phyloP scores from a whole-genome alignment of 345 rosid genomes.

The Tarenaya hassleriana region DNA sequence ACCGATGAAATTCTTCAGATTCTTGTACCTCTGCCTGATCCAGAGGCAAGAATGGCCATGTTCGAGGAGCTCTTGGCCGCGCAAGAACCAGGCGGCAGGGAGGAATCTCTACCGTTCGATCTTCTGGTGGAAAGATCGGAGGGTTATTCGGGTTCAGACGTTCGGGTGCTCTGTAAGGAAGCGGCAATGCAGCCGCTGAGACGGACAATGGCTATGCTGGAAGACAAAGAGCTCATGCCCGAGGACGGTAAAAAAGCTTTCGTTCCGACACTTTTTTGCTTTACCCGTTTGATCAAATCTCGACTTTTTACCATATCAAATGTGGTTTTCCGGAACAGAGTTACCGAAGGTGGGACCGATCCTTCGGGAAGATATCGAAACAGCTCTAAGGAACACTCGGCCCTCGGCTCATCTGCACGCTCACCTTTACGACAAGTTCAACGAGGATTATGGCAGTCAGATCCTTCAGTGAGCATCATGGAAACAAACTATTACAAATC shows the following conservation, averaged over 20 bases:
- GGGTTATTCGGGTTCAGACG: slow-evolving; percentile 94
- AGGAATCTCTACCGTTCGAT: slow-evolving; percentile 68
- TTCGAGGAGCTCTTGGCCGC: slow-evolving; percentile 80
- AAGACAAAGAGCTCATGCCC: slow-evolving; percentile 55
- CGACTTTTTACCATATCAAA: slow-evolving; percentile 3
- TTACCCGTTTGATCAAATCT: neutral
- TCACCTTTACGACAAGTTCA: slow-evolving; percentile 80
- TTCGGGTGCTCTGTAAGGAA: slow-evolving; percentile 84
- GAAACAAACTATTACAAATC: neutral
- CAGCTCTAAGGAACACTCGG: slow-evolving; percentile 77
- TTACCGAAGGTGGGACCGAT: slow-evolving; percentile 78
- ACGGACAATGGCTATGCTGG: slow-evolving; percentile 63
- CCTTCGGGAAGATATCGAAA: slow-evolving; percentile 53
- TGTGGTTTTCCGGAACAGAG: slow-evolving; percentile 41
- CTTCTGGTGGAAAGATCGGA: slow-evolving; percentile 62
- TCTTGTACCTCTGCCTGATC: slow-evolving; percentile 93
- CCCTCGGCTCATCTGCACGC: slow-evolving; percentile 93
- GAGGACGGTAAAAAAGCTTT: slow-evolving; percentile 73
- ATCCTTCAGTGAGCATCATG: slow-evolving; percentile 41
- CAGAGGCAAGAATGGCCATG: slow-evolving; percentile 93
- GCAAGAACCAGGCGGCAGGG: slow-evolving; percentile 33
- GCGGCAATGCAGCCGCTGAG: slow-evolving; percentile 93
- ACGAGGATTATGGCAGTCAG: slow-evolving; percentile 87
- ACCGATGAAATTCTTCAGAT: slow-evolving; percentile 46
- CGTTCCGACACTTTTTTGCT: slow-evolving; percentile 2